Base-by-base conservation (phyloP, 805 yeast species). In the Yarrowia sp. region DNA sequence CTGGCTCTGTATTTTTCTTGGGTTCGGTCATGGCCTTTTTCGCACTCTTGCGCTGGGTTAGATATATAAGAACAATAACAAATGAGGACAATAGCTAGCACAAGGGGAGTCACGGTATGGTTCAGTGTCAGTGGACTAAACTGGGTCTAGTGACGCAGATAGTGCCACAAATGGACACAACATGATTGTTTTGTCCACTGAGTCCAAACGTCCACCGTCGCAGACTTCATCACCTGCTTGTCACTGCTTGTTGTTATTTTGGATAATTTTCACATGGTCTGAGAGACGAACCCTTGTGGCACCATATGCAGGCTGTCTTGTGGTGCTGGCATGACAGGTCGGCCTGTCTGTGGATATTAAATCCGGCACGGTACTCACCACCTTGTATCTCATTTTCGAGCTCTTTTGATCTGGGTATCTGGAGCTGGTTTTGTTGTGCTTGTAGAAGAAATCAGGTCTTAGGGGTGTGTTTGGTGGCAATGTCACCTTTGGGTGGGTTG, bases 41-140 rank as follows among this genome's bases (percentile, higher is more conserved):
- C 4, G 32, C 41, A 35, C 58, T 51, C 22, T 51, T 51, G 28
- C 58, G 58, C 58, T 51, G 58, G 41, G 41, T 35, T 51, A 51
- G 41, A 33, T 8, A 9, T 11, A 16, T n/a, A 44, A n/a, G n/a
- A 17, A 8, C 28, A 30, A 30, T 17, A 26, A 22, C 30, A 43
- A 10, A 33, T 17, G 17, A 38, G 43, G 43, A 38, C 2, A 22
- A 19, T 32, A 32, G 35, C 10, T 32, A 17, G 3, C 21, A 24
- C 48, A 43, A 43, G 30, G 19, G 19, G 8, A 12, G 7, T 2
- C n/a, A 10, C 24, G 12, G 14, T 6, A 4, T 35, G 16, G 38
- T 16, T 9, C 19, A 14, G 38, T 35, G 14, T 35, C 40, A n/a
- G n/a, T n/a, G n/a, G n/a, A n/a, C n/a, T n/a, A n/a, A n/a, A n/a